phyloP scores from a whole-genome alignment of 345 rosid genomes.

The Citrus unshiu region DNA sequence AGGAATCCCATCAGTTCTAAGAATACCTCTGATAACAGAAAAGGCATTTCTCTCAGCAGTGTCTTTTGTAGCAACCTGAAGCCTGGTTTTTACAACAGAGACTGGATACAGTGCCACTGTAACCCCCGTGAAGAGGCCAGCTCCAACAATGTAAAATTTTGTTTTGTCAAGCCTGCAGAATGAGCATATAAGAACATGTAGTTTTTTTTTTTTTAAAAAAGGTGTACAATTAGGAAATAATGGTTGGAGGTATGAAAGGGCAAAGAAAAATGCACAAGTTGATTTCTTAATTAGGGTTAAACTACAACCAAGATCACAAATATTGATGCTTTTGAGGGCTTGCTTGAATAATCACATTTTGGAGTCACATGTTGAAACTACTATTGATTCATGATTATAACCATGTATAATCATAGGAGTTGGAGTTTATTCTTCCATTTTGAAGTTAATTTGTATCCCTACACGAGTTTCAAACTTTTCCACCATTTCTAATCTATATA shows the following conservation, averaged over 20 bases:
- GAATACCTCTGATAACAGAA: conserved; percentile 69
- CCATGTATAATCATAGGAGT: too few relatives aligned
- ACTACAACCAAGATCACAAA: not conserved
- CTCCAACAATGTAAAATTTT: conserved; percentile 86
- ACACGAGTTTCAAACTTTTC: too few relatives aligned
- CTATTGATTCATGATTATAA: not conserved
- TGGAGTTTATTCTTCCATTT: not conserved
- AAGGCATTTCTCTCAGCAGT: conserved; percentile 67
- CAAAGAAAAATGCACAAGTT: not conserved
- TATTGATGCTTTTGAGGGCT: not conserved
- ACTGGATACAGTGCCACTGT: conserved; percentile 90
- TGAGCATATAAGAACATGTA: conserved; percentile 6
- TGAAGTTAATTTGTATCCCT: too few relatives aligned
- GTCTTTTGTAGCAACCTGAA: conserved; percentile 90
- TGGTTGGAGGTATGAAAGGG: not conserved
- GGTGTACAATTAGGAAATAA: not conserved
- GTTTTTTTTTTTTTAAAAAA: not conserved
- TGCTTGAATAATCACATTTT: not conserved
- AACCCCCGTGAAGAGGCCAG: conserved; percentile 93
- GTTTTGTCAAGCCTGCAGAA: conserved; percentile 86
- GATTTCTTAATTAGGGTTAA: not conserved
- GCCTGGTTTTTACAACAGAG: conserved; percentile 87
- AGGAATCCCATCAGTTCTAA: conserved; percentile 82
- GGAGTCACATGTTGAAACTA: not conserved
- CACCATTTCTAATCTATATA: too few relatives aligned